These are phyloP conservation scores for Erodium maritimum DNA, from an alignment of 345 rosid genomes.

Conservation along the genomic window DNA sequence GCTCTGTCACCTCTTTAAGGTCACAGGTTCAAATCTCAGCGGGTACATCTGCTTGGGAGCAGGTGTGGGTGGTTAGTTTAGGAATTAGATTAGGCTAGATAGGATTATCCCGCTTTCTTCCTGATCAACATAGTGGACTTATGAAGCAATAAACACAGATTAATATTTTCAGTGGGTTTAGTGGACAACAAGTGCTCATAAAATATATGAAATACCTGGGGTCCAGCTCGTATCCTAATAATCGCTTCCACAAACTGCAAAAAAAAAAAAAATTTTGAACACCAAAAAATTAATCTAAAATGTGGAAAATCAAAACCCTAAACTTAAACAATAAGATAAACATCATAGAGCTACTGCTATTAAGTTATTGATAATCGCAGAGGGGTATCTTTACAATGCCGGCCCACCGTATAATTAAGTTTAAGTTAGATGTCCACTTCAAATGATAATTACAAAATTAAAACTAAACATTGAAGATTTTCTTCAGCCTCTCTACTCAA, in stretches of 20 bases:
- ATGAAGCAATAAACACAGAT: too few relatives aligned
- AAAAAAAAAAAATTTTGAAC: neutral
- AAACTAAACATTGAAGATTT: too few relatives aligned
- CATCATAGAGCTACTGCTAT: neutral
- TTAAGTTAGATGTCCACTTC: neutral
- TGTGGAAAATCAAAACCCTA: neutral
- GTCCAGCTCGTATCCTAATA: slow-evolving; percentile 42
- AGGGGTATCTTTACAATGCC: neutral
- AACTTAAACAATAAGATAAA: neutral
- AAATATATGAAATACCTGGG: slow-evolving; percentile 29
- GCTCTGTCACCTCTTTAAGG: too few relatives aligned
- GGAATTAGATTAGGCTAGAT: too few relatives aligned
- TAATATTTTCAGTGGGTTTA: too few relatives aligned
- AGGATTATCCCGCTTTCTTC: too few relatives aligned
- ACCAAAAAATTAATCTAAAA: neutral
- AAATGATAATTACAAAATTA: neutral
- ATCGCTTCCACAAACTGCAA: slow-evolving; percentile 87
- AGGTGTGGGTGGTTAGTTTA: too few relatives aligned
- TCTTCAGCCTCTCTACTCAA: neutral
- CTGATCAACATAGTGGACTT: too few relatives aligned
- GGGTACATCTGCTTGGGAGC: too few relatives aligned
- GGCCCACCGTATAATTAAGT: neutral
- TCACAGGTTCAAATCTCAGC: too few relatives aligned
- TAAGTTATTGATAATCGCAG: neutral
- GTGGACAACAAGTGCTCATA: neutral